Evolutionary conservation across 2,329 filamentous ascomycete genomes (phyloP).

Genomic region (Aspergillus novofumigatus): DNA sequence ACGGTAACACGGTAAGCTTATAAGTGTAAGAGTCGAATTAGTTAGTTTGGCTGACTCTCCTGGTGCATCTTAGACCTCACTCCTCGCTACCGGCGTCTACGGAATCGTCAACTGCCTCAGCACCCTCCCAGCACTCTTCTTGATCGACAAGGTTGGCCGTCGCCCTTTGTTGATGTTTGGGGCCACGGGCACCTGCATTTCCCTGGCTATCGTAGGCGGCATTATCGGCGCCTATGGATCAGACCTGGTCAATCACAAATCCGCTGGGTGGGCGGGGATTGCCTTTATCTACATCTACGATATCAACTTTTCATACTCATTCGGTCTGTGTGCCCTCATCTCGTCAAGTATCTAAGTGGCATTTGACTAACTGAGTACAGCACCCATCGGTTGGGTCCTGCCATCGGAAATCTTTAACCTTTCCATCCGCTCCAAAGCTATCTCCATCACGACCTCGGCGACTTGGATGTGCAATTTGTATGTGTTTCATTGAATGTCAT

Average conservation of each 20-base stretch:
- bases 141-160: conserved; percentile 34
- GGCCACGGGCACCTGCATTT: conserved; percentile 32
- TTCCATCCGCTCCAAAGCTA: conserved; percentile 35
- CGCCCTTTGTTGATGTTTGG: conserved; percentile 33
- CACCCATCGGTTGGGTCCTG: conserved; percentile 37
- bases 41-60: not conserved
- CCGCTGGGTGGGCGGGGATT: conserved; percentile 35
- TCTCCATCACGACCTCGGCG: conserved; percentile 36
- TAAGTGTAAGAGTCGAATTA: not conserved
- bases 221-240: conserved; percentile 31
- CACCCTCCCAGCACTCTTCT: conserved; percentile 31
- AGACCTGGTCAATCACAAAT: conserved; percentile 22
- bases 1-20: conserved; percentile 26
- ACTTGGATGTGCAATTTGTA: conserved; percentile 41
- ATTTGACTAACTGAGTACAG: conserved; percentile 14
- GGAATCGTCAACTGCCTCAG: conserved; percentile 38
- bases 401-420: conserved; percentile 39
- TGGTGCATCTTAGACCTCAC: conserved; percentile 20
- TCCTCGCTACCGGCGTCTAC: conserved; percentile 35
- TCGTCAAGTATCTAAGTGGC: not conserved
- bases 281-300: conserved; percentile 38
- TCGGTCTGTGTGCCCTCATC: conserved; percentile 21
- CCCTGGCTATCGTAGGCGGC: conserved; percentile 33
- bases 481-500: conserved; percentile 4
- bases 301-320: conserved; percentile 37